Percentiles rank a stretch among this genome's conserved stretches.
Conservation (phyloP, 306 rosid species). For the Lathyrus aphaca region DNA sequence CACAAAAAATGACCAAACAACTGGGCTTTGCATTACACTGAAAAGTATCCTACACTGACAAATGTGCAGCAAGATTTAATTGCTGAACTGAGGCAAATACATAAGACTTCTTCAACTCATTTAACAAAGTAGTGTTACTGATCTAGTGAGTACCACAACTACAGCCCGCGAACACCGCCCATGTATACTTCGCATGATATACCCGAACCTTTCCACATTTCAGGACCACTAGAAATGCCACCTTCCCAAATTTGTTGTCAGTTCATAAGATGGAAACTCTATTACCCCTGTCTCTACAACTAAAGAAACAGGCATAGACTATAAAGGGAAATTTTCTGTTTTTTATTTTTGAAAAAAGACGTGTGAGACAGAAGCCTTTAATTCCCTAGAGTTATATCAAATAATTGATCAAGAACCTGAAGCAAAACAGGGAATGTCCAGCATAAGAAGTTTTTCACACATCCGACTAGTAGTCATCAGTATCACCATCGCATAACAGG, state of each 20-base stretch:
- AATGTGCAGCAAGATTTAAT: constrained; percentile 24
- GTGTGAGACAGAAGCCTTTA: constrained; percentile 20
- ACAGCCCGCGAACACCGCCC: constrained; percentile 31
- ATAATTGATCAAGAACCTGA: constrained; percentile 30
- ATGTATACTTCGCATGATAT: constrained; percentile 31
- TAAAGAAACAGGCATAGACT: constrained; percentile 21
- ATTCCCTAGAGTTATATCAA: constrained; percentile 21
- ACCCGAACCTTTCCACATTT: neutral
- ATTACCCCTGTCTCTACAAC: too few species aligned
- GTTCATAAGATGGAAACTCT: too few species aligned
- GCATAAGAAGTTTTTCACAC: constrained; percentile 24
- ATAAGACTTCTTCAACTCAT: constrained; percentile 36
- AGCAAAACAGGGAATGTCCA: constrained; percentile 35
- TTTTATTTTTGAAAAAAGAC: constrained; percentile 18
- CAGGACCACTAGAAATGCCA: too few species aligned
- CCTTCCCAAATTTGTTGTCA: too few species aligned
- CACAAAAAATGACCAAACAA: constrained; percentile 37
- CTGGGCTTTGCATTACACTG: constrained; percentile 15
- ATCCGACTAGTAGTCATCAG: constrained; percentile 32
- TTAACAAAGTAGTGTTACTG: constrained; percentile 38
- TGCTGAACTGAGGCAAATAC: constrained; percentile 38
- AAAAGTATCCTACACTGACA: constrained; percentile 33
- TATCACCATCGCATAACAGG: constrained; percentile 20
- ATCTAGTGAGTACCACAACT: constrained; percentile 36
- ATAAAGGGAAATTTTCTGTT: constrained; percentile 19